Percentiles rank a stretch among this genome's conserved stretches.
These are phyloP conservation scores for Neurospora discreta DNA, from an alignment of 495 filamentous ascomycete species.

Conservation along the genomic window DNA sequence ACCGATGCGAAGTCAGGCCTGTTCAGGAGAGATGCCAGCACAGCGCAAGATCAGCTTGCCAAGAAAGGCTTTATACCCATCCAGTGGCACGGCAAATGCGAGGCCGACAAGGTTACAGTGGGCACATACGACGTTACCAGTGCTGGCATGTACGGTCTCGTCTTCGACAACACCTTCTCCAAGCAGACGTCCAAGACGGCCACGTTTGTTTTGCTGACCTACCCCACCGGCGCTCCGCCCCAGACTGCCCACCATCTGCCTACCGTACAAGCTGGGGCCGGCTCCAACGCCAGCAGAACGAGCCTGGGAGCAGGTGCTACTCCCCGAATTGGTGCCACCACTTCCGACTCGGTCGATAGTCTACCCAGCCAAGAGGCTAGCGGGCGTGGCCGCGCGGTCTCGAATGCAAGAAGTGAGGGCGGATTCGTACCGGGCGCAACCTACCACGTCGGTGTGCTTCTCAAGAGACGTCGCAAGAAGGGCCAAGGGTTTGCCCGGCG, in stretches of 20 bases:
- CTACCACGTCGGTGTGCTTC: slow-evolving; percentile 69
- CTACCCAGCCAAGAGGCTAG: slow-evolving; percentile 35
- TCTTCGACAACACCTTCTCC: slow-evolving; percentile 98
- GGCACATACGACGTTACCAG: slow-evolving; percentile 78
- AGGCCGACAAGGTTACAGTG: slow-evolving; percentile 90
- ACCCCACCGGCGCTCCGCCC: slow-evolving; percentile 74
- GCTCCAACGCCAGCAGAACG: slow-evolving; percentile 36
- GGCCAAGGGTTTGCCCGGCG: slow-evolving; percentile 86
- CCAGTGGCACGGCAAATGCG: slow-evolving; percentile 86
- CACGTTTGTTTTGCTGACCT: slow-evolving; percentile 87
- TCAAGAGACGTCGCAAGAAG: slow-evolving; percentile 84
- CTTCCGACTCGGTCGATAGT: slow-evolving; percentile 45
- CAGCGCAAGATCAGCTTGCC: slow-evolving; percentile 69
- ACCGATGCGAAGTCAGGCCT: slow-evolving; percentile 20
- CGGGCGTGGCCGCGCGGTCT: slow-evolving; percentile 18
- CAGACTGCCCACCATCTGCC: slow-evolving; percentile 63
- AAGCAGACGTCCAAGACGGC: slow-evolving; percentile 90
- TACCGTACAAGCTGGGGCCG: slow-evolving; percentile 35
- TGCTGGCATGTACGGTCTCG: slow-evolving; percentile 88
- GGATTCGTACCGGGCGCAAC: slow-evolving; percentile 12
- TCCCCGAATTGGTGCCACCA: slow-evolving; percentile 23
- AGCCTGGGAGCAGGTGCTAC: slow-evolving; percentile 33
- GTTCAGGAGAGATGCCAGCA: slow-evolving; percentile 42
- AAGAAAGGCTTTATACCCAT: slow-evolving; percentile 77
- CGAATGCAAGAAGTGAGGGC: slow-evolving; percentile 22